Evolutionary conservation across 345 rosid genomes (phyloP).

Genomic region (Erodium maritimum): DNA sequence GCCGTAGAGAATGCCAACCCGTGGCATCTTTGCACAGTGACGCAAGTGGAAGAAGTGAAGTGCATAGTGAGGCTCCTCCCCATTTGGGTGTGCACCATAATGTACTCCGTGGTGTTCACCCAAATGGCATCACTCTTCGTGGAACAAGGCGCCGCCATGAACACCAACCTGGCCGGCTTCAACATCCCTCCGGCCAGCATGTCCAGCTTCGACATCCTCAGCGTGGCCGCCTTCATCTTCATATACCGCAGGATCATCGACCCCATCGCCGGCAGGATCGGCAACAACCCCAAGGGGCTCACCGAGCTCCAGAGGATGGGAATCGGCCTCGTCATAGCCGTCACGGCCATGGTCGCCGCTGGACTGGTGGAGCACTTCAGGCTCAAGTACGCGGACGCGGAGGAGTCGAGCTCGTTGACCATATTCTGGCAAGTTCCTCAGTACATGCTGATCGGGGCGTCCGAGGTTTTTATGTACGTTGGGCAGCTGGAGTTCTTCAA

Average conservation of each 20-base stretch:
- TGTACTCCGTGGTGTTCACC: constrained; percentile 41
- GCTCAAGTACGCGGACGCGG: constrained; percentile 18
- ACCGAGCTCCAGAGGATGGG: constrained; percentile 45
- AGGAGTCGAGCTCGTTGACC: constrained; percentile 23
- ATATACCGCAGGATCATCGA: constrained; percentile 27
- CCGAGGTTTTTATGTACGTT: constrained; percentile 42
- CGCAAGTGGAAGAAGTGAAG: constrained; percentile 47
- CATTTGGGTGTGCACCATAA: constrained; percentile 41
- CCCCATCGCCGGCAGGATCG: constrained; percentile 23
- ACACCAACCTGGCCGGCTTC: constrained; percentile 20
- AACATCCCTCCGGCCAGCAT: constrained; percentile 45
- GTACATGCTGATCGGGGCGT: constrained; percentile 33
- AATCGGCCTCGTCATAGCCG: constrained; percentile 30
- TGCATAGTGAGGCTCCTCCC: constrained; percentile 36
- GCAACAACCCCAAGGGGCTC: constrained; percentile 26
- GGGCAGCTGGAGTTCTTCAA: constrained; percentile 40
- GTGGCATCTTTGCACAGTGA: constrained; percentile 39
- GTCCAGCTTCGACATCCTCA: constrained; percentile 36
- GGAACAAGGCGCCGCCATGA: constrained; percentile 45
- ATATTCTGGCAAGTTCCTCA: constrained; percentile 49
- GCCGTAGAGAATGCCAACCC: constrained; percentile 5
- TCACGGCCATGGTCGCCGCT: constrained; percentile 33
- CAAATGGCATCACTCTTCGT: constrained; percentile 50
- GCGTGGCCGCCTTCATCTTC: constrained; percentile 32
- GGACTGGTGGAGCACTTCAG: constrained; percentile 27